Conservation (phyloP, 495 filamentous ascomycete genomes). For the Aspergillus carlsbadensis region DNA sequence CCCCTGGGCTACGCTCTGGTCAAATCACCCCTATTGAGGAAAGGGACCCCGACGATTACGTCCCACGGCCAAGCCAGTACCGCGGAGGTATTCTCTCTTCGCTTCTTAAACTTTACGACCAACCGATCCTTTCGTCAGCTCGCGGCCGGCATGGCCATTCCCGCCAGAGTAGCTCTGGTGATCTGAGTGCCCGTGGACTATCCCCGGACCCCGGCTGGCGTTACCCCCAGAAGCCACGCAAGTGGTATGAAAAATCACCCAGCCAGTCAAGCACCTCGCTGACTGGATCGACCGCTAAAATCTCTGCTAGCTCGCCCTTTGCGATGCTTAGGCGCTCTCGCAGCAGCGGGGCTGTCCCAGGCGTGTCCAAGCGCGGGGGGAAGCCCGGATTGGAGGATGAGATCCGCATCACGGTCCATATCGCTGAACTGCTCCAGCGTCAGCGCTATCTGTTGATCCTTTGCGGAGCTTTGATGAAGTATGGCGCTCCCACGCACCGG, state of each 20-base stretch:
- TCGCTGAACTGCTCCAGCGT: conserved; percentile 77
- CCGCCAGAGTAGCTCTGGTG: conserved; percentile 33
- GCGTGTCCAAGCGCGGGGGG: conserved; percentile 44
- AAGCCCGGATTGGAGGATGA: conserved; percentile 58
- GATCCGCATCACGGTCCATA: conserved; percentile 82
- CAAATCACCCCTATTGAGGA: conserved; percentile 61
- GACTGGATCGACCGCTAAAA: conserved; percentile 46
- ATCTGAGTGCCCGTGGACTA: conserved; percentile 30
- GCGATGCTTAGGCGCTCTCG: conserved; percentile 46
- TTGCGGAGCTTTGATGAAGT: conserved; percentile 84
- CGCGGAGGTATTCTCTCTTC: conserved; percentile 75
- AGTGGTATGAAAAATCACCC: conserved; percentile 63
- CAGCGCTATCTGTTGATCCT: conserved; percentile 84
- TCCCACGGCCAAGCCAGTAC: conserved; percentile 67
- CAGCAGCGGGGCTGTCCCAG: conserved; percentile 39
- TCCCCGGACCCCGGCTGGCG: conserved; percentile 40
- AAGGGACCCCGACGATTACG: conserved; percentile 60
- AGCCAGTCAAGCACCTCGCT: conserved; percentile 51
- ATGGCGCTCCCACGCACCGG: conserved; percentile 75
- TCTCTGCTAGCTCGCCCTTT: conserved; percentile 32
- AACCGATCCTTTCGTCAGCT: conserved; percentile 20
- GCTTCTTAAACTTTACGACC: conserved; percentile 73
- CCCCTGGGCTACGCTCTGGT: conserved; percentile 52
- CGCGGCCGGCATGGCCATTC: conserved; percentile 35
- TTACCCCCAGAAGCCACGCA: conserved; percentile 41